These are phyloP conservation scores for Metschnikowia amazonensis DNA, from an alignment of 805 yeast species.

Conservation along the genomic window DNA sequence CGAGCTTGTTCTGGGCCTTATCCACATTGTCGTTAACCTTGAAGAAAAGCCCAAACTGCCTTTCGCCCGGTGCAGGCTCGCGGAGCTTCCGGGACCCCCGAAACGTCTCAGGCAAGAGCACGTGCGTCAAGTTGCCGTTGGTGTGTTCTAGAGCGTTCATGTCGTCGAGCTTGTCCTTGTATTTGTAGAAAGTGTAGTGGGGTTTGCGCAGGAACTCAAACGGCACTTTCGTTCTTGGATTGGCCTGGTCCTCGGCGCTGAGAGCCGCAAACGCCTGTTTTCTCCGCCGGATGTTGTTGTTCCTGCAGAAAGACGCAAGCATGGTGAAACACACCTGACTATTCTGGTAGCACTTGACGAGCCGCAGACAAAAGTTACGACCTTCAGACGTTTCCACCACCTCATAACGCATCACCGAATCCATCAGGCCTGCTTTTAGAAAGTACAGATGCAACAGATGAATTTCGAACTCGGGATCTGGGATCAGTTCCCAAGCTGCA, in stretches of 20 bases:
- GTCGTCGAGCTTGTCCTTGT: slow-evolving; percentile 13
- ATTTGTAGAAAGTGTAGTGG: slow-evolving; percentile 20
- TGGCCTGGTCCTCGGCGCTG: slow-evolving; percentile 12
- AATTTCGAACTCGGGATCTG: slow-evolving; percentile 22
- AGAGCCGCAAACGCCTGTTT: slow-evolving; percentile 11
- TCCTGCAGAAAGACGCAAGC: slow-evolving; percentile 23
- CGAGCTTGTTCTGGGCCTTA: slow-evolving; percentile 20
- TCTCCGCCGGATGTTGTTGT: slow-evolving; percentile 16
- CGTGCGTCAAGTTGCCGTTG: slow-evolving; percentile 26
- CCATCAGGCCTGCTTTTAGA: slow-evolving; percentile 24
- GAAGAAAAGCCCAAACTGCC: slow-evolving; percentile 29
- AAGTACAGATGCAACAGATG: slow-evolving; percentile 29
- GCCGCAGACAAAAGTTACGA: slow-evolving; percentile 22
- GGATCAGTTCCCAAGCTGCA: slow-evolving; percentile 28
- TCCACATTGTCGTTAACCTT: slow-evolving; percentile 27
- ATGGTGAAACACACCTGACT: slow-evolving; percentile 21
- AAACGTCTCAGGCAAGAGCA: slow-evolving; percentile 23
- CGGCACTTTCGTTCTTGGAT: slow-evolving; percentile 18
- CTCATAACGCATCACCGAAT: slow-evolving; percentile 25
- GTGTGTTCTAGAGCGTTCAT: slow-evolving; percentile 24
- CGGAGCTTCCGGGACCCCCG: slow-evolving; percentile 6
- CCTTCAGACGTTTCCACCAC: slow-evolving; percentile 23
- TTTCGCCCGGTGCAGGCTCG: slow-evolving; percentile 18
- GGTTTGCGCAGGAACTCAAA: slow-evolving; percentile 23
- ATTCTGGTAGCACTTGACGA: slow-evolving; percentile 24